Percentiles rank a stretch among this genome's conserved stretches.
phyloP scores from a whole-genome alignment of 176 grass and related monocot genomes.

The Cenchrus purpureus region DNA sequence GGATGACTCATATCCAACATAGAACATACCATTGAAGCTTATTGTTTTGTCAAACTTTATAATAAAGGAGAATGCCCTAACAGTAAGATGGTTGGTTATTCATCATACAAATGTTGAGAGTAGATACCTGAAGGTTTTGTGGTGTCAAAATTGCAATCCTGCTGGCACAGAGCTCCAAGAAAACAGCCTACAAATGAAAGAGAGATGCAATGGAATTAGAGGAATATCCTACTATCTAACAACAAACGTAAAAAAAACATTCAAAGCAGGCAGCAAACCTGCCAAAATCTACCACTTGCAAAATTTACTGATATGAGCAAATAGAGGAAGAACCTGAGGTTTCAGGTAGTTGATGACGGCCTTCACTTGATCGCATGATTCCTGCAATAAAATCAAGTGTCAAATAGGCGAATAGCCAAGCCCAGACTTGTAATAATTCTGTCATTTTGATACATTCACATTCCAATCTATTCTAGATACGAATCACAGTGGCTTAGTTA shows the following conservation, averaged over 20 bases:
- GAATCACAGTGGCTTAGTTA: background rate
- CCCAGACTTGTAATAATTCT: background rate
- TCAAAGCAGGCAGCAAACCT: constrained; percentile 49
- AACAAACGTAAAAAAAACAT: constrained; percentile 20
- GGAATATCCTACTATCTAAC: constrained; percentile 8
- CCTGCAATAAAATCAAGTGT: constrained; percentile 56
- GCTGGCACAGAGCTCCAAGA: constrained; percentile 87
- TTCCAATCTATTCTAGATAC: background rate
- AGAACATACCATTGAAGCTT: background rate
- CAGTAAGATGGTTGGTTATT: background rate
- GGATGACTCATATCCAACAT: background rate
- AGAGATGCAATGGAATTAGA: constrained; percentile 25
- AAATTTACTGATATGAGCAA: constrained; percentile 47
- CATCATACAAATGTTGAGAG: constrained; percentile 24
- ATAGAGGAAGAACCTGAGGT: constrained; percentile 84
- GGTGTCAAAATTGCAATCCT: constrained; percentile 78
- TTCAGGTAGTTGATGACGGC: constrained; percentile 80
- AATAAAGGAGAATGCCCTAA: background rate
- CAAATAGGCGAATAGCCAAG: constrained; percentile 3
- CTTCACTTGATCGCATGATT: constrained; percentile 87
- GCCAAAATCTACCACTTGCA: constrained; percentile 47
- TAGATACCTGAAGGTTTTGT: constrained; percentile 80
- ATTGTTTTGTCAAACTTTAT: background rate
- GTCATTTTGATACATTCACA: background rate
- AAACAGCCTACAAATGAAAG: constrained; percentile 68